Evolutionary conservation across 208 protist species (phyloP), one percentile per base, ranked within the genome.

Genomic region (Trypanosomatidae sp.): DNA sequence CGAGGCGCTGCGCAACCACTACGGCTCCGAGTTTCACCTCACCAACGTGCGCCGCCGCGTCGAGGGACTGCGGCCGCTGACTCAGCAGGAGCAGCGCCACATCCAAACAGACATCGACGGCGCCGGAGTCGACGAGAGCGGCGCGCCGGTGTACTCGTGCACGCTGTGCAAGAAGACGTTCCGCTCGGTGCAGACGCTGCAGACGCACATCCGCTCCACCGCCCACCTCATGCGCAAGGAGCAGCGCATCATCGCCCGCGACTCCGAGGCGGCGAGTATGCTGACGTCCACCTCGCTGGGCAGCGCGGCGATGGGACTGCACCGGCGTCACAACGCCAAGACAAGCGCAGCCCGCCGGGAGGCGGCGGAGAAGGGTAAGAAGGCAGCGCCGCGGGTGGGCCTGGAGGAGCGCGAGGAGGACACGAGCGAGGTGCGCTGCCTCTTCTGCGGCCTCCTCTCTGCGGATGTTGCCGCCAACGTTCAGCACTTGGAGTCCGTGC

Each of bases 111-210:
- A 74, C 3, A 65, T 81, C 30, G 75, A 84, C 13, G 76, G 71
- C 8, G 74, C 70, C 46, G 36, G 33, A 1, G 44, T 80, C 0
- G 85, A 88, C 33, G 87, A 74, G 39, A 79, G 65, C 67, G 78
- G 74, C 33, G 76, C 75, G 22, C 88, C 91, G 3, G 68, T 89
- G 8, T 97, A 90, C 74, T 91, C 88, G 5, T 97, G 93, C 84
- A 97, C 89, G 25, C 83, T 97, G 65, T 97, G 93, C 88, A 94
- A 94, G 62, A 97, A 97, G 73, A 89, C 85, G 3, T 97, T 97
- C 64, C 91, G 82, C 66, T 95, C 87, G 0, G 90, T 95, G 44
- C 93, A 95, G 68, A 97, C 93, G 9, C 86, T 97, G 30, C 93
- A 97, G 81, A 83, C 91, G 7, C 93, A 97, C 77, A 81, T 97